Percentiles rank a stretch among this genome's conserved stretches.
These are phyloP conservation scores for Melampsora americana DNA, from an alignment of 1,284 basidiomycete genomes.

Conservation along the genomic window DNA sequence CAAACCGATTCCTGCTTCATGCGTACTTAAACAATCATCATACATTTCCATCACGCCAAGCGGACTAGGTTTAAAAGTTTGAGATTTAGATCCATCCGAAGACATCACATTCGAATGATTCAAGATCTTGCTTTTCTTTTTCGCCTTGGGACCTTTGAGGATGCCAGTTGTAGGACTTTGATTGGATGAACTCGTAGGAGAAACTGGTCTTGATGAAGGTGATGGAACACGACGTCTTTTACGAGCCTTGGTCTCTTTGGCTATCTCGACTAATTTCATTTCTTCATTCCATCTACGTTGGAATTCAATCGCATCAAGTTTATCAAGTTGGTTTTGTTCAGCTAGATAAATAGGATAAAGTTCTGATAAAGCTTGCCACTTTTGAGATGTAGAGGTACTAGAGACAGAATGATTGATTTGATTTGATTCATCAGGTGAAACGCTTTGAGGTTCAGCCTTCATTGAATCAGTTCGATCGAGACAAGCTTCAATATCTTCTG, in stretches of 20 bases:
- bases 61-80: constrained; percentile 33
- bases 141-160: constrained; percentile 2
- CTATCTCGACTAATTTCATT: constrained; percentile 4
- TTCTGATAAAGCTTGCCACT: constrained; percentile 32
- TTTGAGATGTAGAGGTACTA: background rate
- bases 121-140: constrained; percentile 26
- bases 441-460: background rate
- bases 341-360: constrained; percentile 37
- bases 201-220: background rate
- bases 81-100: background rate
- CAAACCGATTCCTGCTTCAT: background rate
- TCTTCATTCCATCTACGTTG: constrained; percentile 7
- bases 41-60: constrained; percentile 23
- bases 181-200: background rate
- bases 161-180: background rate
- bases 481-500: constrained; percentile 39
- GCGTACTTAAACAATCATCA: background rate
- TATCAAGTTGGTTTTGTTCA: constrained; percentile 36
- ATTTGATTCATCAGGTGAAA: background rate
- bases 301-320: constrained; percentile 18
- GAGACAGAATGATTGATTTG: background rate
- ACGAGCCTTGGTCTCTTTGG: constrained; percentile 4
- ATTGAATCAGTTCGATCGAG: background rate
- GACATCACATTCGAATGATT: background rate
- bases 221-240: constrained; percentile 22